phyloP scores from a whole-genome alignment of 768 basidiomycete genomes.

The Arthromyces matolae region DNA sequence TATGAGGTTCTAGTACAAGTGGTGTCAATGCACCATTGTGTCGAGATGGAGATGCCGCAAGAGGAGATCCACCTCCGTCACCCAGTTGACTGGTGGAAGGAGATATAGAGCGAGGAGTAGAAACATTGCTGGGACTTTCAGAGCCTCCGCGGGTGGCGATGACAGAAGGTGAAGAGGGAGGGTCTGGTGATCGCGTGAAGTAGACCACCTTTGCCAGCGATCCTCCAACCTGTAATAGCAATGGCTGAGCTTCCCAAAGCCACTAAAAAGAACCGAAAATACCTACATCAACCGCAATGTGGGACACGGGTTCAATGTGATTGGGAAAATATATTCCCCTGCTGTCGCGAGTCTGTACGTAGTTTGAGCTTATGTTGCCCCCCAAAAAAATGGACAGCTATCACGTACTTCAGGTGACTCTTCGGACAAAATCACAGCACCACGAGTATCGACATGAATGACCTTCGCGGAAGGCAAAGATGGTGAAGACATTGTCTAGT shows the following conservation, averaged over 20 bases:
- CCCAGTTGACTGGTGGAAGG: slow-evolving; percentile 33
- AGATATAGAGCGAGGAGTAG: slow-evolving; percentile 42
- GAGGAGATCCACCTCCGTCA: slow-evolving; percentile 26
- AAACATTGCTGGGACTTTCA: slow-evolving; percentile 43
- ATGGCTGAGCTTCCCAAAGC: slow-evolving; percentile 12
- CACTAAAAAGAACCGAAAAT: slow-evolving; percentile 5
- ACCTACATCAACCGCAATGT: slow-evolving; percentile 95
- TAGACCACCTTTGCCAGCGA: slow-evolving; percentile 98
- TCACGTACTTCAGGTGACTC: slow-evolving; percentile 85
- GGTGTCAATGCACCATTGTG: slow-evolving; percentile 80
- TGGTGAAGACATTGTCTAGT: slow-evolving; percentile 42
- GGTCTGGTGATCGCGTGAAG: slow-evolving; percentile 91
- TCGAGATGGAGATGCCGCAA: slow-evolving; percentile 34
- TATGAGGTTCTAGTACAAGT: slow-evolving; percentile 59
- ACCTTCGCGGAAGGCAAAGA: slow-evolving; percentile 78
- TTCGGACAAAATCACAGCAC: slow-evolving; percentile 89
- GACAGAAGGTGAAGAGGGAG: slow-evolving; percentile 73
- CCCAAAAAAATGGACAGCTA: slow-evolving; percentile 1
- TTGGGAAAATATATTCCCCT: slow-evolving; percentile 97
- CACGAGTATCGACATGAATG: slow-evolving; percentile 93
- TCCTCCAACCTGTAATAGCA: slow-evolving; percentile 77
- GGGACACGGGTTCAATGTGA: slow-evolving; percentile 95
- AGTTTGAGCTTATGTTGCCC: slow-evolving; percentile 12
- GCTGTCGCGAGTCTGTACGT: slow-evolving; percentile 78
- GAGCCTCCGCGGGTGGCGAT: slow-evolving; percentile 59